Base-by-base conservation (phyloP, 345 rosid species). In the Brassica rapa region DNA sequence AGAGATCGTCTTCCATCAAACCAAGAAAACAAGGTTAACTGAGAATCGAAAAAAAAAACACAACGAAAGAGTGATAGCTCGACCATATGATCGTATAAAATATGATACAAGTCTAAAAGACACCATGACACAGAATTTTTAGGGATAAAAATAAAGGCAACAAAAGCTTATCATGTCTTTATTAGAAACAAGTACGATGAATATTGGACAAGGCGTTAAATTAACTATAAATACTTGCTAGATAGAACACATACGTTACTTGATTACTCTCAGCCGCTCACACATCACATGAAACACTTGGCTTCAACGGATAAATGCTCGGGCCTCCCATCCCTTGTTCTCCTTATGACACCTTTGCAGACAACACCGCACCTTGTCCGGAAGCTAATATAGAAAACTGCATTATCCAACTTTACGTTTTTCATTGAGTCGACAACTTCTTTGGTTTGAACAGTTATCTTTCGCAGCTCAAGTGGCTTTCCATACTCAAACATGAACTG, bases 361-460 rank as follows among this genome's bases (percentile, higher is more conserved):
- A 3, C 46, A 39, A 39, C 46, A 39, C 46, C 46, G 46, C 46
- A 39, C 46, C 12, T 39, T 39, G 46, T 39, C 10, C 46, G 10
- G 46, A 39, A 39, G 46, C 4, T 39, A 10, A 39, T 39, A 12
- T 39, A 39, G 46, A 39, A 39, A 12, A 39, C 46, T 39, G 46
- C 46, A 39, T 39, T 10, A 39, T 90, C 89, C 89, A 51, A 81
- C 78, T 91, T 92, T 78, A 77, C 46, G 37, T 14, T 37, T 24
- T 39, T 3, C 46, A 39, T 9, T 10, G 46, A 39, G 46, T 39
- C 16, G 15, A 46, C 53, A 46, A 11, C 53, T 3, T 46, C 53
- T 14, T 14, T 46, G 16, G 16, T 46, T 46, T 46, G 53, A 11
- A 46, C 53, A 46, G 4, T 4, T 12, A 46, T 46, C 53, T 46